A percentile compares a stretch with the other conserved stretches of the same genome.
These are phyloP conservation scores for Wickerhamomyces queroliae DNA, from an alignment of 805 yeast species.

Conservation along the genomic window DNA sequence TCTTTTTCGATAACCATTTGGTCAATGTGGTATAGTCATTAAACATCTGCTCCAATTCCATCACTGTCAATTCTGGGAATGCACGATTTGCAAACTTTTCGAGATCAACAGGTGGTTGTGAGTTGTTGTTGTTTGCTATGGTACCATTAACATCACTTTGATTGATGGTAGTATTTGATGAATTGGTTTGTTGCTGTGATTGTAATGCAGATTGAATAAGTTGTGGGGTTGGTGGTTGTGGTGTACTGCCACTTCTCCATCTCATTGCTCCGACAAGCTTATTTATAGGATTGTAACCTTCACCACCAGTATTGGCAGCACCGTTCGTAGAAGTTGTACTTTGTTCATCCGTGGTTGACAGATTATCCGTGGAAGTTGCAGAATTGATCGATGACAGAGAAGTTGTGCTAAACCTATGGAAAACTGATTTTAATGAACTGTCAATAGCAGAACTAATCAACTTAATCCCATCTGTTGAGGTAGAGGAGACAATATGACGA, in stretches of 20 bases:
- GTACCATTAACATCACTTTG: background rate
- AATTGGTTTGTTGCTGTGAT: background rate
- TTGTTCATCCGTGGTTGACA: too few species aligned
- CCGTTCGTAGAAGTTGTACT: too few species aligned
- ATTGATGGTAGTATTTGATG: background rate
- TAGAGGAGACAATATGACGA: background rate
- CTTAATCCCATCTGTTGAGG: slow-evolving; percentile 1
- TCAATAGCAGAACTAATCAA: slow-evolving; percentile 3
- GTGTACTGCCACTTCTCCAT: background rate
- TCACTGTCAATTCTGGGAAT: slow-evolving; percentile 13
- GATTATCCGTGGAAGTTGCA: too few species aligned
- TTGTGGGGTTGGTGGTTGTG: background rate
- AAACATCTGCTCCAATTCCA: slow-evolving; percentile 13
- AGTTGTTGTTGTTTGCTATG: background rate
- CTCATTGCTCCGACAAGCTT: slow-evolving; percentile 1
- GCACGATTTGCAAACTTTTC: slow-evolving; percentile 8
- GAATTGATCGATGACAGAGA: background rate
- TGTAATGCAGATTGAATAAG: background rate
- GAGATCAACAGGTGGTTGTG: slow-evolving; percentile 5
- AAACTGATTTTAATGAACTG: slow-evolving; percentile 3
- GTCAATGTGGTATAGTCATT: slow-evolving; percentile 12
- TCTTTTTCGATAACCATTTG: background rate
- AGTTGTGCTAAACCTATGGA: background rate
- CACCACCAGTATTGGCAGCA: background rate
- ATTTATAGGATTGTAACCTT: background rate